Evolutionary conservation across 345 rosid genomes (phyloP).

Genomic region (Sonneratia alba): DNA sequence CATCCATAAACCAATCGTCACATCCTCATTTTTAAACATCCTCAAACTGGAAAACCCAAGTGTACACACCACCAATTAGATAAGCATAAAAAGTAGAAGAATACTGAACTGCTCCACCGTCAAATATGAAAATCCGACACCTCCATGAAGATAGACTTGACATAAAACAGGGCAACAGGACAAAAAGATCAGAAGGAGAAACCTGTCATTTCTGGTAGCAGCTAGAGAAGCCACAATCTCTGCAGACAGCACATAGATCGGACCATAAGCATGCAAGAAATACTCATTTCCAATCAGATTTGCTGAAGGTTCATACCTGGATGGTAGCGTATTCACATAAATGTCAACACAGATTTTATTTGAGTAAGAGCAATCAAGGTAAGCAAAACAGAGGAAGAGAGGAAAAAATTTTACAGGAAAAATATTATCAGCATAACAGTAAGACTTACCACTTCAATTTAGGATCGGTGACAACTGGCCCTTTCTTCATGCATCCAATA

Average conservation of each 20-base stretch:
- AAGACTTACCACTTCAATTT: constrained; percentile 53
- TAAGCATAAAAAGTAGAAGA: not conserved
- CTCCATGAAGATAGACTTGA: not conserved
- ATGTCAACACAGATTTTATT: not conserved
- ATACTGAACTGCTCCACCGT: not conserved
- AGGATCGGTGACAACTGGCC: constrained; percentile 71
- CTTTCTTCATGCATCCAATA: constrained; percentile 91
- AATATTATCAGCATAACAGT: not conserved
- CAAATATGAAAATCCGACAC: not conserved
- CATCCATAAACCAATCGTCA: constrained; percentile 91
- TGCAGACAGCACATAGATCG: constrained; percentile 60
- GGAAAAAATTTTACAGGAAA: not conserved
- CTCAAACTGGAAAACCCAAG: constrained; percentile 45
- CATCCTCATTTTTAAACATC: constrained; percentile 88
- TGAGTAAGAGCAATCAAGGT: not conserved
- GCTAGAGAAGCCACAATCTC: constrained; percentile 66
- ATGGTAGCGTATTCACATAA: not conserved
- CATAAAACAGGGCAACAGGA: not conserved
- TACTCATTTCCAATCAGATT: constrained; percentile 69
- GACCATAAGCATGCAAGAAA: constrained; percentile 76
- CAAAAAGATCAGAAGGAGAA: not conserved
- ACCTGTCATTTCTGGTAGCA: constrained; percentile 66
- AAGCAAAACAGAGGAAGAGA: not conserved
- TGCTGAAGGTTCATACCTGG: constrained; percentile 78
- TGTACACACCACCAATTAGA: not conserved